These are phyloP conservation scores for Coemansia javaensis DNA, from an alignment of 192 early-diverging fungal genomes.

Conservation along the genomic window DNA sequence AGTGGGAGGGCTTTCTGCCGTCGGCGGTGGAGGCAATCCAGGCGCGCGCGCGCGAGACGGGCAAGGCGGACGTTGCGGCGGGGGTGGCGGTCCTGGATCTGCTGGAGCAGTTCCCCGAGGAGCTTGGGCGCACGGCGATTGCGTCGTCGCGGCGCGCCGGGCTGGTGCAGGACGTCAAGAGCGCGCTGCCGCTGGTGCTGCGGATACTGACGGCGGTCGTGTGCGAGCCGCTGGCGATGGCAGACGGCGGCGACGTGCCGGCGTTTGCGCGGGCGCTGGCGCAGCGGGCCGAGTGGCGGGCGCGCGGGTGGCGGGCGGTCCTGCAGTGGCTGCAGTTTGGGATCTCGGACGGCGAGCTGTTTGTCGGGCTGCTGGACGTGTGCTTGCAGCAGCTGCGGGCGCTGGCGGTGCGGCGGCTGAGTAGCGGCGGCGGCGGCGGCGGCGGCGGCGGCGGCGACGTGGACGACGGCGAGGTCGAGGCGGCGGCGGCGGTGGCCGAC, in stretches of 20 bases:
- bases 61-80: constrained; percentile 9
- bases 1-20: constrained; percentile 24
- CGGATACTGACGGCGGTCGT: constrained; percentile 26
- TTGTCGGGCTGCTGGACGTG: constrained; percentile 35
- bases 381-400: constrained; percentile 23
- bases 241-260: neutral
- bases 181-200: constrained; percentile 19
- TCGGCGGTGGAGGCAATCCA: constrained; percentile 15
- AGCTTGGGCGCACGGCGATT: constrained; percentile 26
- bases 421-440: constrained; percentile 2
- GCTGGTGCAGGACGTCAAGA: constrained; percentile 27
- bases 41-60: constrained; percentile 8
- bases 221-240: constrained; percentile 10
- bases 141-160: constrained; percentile 10
- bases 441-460: constrained; percentile 9
- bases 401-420: constrained; percentile 15
- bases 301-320: constrained; percentile 38
- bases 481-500: constrained; percentile 27
- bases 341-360: constrained; percentile 15
- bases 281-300: constrained; percentile 14
- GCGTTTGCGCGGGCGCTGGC: constrained; percentile 11
- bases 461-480: constrained; percentile 29
- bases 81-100: constrained; percentile 32
- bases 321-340: constrained; percentile 48
- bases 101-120: constrained; percentile 39